Percentiles rank a stretch among this genome's conserved stretches.
Evolutionary conservation across 345 rosid genomes (phyloP).

Genomic region (Populus euphratica): DNA sequence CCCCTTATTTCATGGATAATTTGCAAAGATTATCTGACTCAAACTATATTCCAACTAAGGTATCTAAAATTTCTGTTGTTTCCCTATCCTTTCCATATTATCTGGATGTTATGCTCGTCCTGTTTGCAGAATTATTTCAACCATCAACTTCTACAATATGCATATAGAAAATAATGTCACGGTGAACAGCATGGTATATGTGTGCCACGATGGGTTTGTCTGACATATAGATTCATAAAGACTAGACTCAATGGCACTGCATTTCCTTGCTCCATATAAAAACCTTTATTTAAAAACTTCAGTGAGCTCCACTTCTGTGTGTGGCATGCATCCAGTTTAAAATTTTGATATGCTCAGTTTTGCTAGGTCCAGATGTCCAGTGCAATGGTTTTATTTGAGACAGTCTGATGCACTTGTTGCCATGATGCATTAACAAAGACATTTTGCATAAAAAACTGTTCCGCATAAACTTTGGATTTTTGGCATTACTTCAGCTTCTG

Average conservation of each 20-base stretch:
- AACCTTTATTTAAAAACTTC: neutral
- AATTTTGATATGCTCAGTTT: neutral
- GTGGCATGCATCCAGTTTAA: neutral
- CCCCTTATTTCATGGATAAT: constrained; percentile 87
- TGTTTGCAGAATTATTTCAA: neutral
- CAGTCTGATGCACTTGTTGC: neutral
- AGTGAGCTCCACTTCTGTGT: neutral
- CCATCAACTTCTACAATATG: neutral
- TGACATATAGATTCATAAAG: neutral
- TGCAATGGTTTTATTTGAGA: neutral
- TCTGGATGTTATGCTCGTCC: neutral
- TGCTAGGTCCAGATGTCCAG: neutral
- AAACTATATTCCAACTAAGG: constrained; percentile 92
- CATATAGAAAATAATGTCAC: neutral
- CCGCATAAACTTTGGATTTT: neutral
- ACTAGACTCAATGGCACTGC: neutral
- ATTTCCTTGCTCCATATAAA: neutral
- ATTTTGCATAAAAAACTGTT: neutral
- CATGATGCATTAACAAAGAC: neutral
- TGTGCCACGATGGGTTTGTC: too few relatives aligned
- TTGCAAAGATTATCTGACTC: constrained; percentile 70
- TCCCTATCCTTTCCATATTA: neutral
- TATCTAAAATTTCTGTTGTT: constrained; percentile 18
- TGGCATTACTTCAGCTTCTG: neutral
- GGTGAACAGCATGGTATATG: neutral